Evolutionary conservation across 2,329 filamentous ascomycete species (phyloP), one percentile per base, ranked within the genome.

Genomic region (Colletotrichum sp.): DNA sequence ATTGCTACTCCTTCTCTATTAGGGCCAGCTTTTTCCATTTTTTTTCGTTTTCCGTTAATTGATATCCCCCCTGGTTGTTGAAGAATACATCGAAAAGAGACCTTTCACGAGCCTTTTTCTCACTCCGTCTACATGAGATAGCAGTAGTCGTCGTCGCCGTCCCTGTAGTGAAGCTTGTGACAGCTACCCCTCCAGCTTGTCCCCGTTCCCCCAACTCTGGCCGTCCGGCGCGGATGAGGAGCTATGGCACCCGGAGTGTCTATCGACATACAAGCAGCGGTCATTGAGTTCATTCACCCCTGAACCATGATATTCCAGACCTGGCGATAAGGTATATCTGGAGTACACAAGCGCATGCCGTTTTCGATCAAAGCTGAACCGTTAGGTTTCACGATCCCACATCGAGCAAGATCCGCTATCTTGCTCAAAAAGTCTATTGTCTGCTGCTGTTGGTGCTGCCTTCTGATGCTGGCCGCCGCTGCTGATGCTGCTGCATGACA

Each of bases 31-130:
- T 21, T 52, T 21, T 52, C 44, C 26, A 44, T 44, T 52, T 30
- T 30, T 30, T 12, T 34, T 24, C 28, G 12, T 28, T 64, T 39
- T 64, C 36, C 39, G 15, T 26, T 26, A 68, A 68, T 64, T 69
- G 70, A 76, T 76, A 76, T 76, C 70, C 74, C 62, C 64, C 70
- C 34, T 52, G 44, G n/a, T 49, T 13, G 44, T 64, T 67, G 57
- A 16, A 34, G 59, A 32, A 59, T 59, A 59, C 55, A 59, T 18
- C 26, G 26, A 59, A 59, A 59, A 30, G 55, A 59, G 55, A 28
- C n/a, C 44, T 16, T 59, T 59, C 15, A 59, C 55, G 16, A 59
- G 55, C 26, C n/a, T 59, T 26, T 59, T 52, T 8, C n/a, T 52
- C n/a, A 12, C n/a, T 21, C n/a, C 3, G n/a, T 13, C 44, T 52